Evolutionary conservation across 352 stramenopile genomes (phyloP).

Genomic region (Stephanocyclus meneghinianus): DNA sequence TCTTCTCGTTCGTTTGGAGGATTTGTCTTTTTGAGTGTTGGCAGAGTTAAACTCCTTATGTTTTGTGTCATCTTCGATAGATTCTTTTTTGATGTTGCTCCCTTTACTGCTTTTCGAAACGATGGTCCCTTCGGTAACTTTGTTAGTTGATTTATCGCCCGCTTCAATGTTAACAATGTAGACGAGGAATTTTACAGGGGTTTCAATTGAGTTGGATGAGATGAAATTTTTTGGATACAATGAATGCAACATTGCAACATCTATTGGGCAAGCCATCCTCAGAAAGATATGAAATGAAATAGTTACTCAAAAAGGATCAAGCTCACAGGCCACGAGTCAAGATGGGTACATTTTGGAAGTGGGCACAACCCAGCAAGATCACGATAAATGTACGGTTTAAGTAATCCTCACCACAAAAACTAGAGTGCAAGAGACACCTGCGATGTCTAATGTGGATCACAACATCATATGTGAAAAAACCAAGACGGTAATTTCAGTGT

Average conservation of each 20-base stretch:
- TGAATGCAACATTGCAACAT: not conserved
- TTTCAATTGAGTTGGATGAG: not conserved
- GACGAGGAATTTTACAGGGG: not conserved
- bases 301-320: not conserved
- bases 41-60: not conserved
- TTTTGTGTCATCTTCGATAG: not conserved
- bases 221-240: not conserved
- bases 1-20: slow-evolving; percentile 1
- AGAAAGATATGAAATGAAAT: not conserved
- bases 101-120: slow-evolving; percentile 10
- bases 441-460: too few relatives aligned
- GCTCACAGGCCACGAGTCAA: not conserved
- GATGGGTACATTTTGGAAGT: not conserved
- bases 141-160: slow-evolving; percentile 35
- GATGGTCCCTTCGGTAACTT: slow-evolving; percentile 11
- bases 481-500: too few relatives aligned
- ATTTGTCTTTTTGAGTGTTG: not conserved
- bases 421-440: too few relatives aligned
- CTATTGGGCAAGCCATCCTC: not conserved
- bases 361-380: not conserved
- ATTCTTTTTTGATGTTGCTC: slow-evolving; percentile 15
- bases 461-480: too few relatives aligned
- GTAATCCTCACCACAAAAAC: too few relatives aligned
- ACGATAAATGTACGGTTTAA: not conserved
- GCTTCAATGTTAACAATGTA: not conserved